phyloP scores from a whole-genome alignment of 1,139 yeast genomes.

The Pichia sp. region DNA sequence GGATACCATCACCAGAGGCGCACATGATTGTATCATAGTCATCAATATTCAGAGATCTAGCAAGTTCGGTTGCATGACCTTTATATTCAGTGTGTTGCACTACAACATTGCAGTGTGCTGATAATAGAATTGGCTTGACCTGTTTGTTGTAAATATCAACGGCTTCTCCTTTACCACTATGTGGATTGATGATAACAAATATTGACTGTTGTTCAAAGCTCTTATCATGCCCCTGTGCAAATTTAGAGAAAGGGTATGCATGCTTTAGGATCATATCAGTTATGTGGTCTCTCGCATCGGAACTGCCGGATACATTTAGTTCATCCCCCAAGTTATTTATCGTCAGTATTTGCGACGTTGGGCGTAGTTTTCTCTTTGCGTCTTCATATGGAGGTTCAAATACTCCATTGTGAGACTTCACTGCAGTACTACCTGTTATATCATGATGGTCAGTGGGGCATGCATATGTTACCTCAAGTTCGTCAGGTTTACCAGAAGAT shows the following conservation, averaged over 20 bases:
- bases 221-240: no score
- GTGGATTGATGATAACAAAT: constrained; percentile 73
- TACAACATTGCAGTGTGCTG: constrained; percentile 55
- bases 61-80: constrained; percentile 73
- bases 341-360: constrained; percentile 11
- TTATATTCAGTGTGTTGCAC: constrained; percentile 56
- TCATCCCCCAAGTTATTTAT: no score
- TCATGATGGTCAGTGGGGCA: constrained; percentile 6
- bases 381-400: constrained; percentile 9
- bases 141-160: constrained; percentile 44
- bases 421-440: not conserved
- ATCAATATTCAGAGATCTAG: constrained; percentile 41
- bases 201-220: constrained; percentile 6
- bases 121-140: constrained; percentile 66
- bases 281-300: no score
- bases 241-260: no score
- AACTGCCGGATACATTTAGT: no score
- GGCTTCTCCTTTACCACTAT: constrained; percentile 86
- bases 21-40: constrained; percentile 76
- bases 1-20: constrained; percentile 95
- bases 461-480: constrained; percentile 21
- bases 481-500: constrained; percentile 10
- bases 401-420: not conserved
- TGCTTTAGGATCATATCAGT: no score
- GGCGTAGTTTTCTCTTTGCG: constrained; percentile 3